Conservation (phyloP, 192 early-diverging fungal genomes). For the Anaeromyces robustus region DNA sequence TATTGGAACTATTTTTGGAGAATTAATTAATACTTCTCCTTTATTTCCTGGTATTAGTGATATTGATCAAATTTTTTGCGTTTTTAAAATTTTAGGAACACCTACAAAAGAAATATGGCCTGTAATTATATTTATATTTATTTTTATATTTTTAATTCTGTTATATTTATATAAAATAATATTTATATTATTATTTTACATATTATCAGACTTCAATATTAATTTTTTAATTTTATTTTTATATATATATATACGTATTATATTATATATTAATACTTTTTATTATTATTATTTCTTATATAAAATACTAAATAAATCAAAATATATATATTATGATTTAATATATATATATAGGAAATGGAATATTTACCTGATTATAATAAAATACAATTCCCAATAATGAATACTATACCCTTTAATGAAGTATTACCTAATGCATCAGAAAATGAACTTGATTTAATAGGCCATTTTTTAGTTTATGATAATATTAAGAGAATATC, state of each 20-base stretch:
- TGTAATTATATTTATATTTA: too few relatives aligned
- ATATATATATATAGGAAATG: neutral
- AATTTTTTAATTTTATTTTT: too few relatives aligned
- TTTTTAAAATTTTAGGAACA: neutral
- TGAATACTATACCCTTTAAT: neutral
- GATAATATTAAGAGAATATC: neutral
- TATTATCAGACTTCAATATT: too few relatives aligned
- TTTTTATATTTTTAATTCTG: too few relatives aligned
- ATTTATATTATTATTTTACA: too few relatives aligned
- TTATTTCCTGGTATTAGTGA: neutral
- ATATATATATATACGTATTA: too few relatives aligned
- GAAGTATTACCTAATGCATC: neutral
- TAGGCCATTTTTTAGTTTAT: neutral
- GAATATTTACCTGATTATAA: neutral
- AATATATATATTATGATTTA: neutral
- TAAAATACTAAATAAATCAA: too few relatives aligned
- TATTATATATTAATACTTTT: too few relatives aligned
- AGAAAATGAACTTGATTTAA: neutral
- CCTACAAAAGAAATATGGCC: neutral
- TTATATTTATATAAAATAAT: too few relatives aligned
- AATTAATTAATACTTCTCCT: neutral
- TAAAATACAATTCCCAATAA: neutral
- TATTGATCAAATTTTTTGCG: neutral
- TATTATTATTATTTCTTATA: too few relatives aligned
- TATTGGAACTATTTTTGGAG: neutral